Conservation (phyloP, 2,329 filamentous ascomycete species). For the Apiospora koreana region DNA sequence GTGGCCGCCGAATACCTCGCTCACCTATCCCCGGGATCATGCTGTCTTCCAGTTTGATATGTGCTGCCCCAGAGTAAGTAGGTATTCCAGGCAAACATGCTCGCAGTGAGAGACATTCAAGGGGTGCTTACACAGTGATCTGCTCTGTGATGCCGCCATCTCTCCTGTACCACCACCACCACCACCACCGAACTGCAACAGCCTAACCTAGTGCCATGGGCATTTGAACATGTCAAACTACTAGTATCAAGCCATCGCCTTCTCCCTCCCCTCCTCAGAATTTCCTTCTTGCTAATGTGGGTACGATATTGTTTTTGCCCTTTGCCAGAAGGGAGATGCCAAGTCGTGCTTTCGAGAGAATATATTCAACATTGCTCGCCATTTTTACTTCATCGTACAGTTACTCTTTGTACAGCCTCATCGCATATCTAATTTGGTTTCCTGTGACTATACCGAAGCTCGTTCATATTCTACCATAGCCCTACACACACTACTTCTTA, state of each 20-base stretch:
- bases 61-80: neutral
- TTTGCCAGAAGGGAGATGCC: conserved; percentile 8
- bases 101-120: conserved; percentile 24
- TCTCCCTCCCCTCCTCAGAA: neutral
- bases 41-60: conserved; percentile 6
- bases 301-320: neutral
- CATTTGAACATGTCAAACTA: conserved; percentile 11
- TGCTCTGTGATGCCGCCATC: conserved; percentile 28
- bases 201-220: neutral
- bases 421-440: neutral
- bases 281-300: conserved; percentile 8
- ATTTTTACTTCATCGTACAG: neutral
- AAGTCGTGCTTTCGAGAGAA: neutral
- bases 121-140: conserved; percentile 33
- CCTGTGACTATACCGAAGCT: neutral
- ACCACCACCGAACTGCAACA: conserved; percentile 22
- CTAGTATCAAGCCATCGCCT: conserved; percentile 10
- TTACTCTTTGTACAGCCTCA: neutral
- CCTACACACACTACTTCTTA: neutral
- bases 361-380: conserved; percentile 6
- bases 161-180: conserved; percentile 30
- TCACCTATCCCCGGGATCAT: neutral
- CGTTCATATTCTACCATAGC: conserved; percentile 6
- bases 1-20: neutral
- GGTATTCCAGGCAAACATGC: conserved; percentile 1